Evolutionary conservation across 208 protist genomes (phyloP).

Genomic region (Trypanosoma theileri): DNA sequence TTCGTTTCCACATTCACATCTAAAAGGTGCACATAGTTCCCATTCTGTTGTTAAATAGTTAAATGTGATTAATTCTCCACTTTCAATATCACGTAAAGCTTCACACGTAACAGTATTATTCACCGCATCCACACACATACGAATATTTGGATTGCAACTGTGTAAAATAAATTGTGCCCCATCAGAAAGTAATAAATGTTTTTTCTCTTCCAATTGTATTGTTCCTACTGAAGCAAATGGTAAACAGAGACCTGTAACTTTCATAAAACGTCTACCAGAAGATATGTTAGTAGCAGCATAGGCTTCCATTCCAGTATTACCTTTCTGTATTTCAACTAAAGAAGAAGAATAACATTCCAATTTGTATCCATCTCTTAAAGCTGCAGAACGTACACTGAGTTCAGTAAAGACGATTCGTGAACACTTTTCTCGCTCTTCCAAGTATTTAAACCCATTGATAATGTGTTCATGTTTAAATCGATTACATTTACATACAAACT

Average conservation of each 20-base stretch:
- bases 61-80: conserved; percentile 64
- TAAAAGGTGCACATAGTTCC: conserved; percentile 73
- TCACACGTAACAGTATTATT: conserved; percentile 75
- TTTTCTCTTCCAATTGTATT: conserved; percentile 55
- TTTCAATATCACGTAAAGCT: conserved; percentile 65
- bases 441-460: conserved; percentile 54
- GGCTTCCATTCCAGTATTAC: conserved; percentile 59
- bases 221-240: conserved; percentile 72
- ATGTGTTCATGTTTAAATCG: conserved; percentile 26
- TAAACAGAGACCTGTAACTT: conserved; percentile 58
- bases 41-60: conserved; percentile 89
- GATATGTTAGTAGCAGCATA: conserved; percentile 54
- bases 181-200: conserved; percentile 72
- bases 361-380: conserved; percentile 47
- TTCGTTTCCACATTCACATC: conserved; percentile 59
- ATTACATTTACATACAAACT: conserved; percentile 55
- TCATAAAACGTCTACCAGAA: conserved; percentile 56
- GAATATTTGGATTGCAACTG: conserved; percentile 82
- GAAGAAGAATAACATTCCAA: conserved; percentile 37
- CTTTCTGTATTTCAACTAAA: conserved; percentile 56
- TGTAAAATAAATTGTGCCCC: conserved; percentile 80
- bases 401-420: conserved; percentile 48
- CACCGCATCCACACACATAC: conserved; percentile 56
- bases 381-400: conserved; percentile 45
- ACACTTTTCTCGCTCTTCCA: conserved; percentile 34